Percentiles rank a stretch among this genome's conserved stretches.
Evolutionary conservation across 1,284 basidiomycete genomes (phyloP).

Genomic region (Trichosporon inkin): DNA sequence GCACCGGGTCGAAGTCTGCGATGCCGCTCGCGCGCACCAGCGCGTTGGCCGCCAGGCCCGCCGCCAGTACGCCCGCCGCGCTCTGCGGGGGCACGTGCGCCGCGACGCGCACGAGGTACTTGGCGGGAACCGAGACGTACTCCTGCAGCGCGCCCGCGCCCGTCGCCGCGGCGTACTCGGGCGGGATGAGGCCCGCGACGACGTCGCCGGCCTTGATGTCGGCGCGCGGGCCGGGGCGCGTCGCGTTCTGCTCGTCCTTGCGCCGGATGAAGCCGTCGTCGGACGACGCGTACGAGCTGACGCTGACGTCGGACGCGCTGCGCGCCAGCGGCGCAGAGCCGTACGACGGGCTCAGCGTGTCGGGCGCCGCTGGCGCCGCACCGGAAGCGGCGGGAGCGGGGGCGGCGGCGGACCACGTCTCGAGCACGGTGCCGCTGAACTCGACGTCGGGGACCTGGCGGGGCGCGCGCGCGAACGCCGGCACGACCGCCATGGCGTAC

Average conservation of each 20-base stretch:
- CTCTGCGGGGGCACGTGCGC: not conserved
- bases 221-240: not conserved
- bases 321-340: not conserved
- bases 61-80: not conserved
- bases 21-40: slow-evolving; percentile 7
- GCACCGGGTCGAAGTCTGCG: not conserved
- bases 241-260: not conserved
- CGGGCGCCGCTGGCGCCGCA: too few species aligned
- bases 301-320: not conserved
- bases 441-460: slow-evolving; percentile 16
- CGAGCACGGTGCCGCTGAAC: slow-evolving; percentile 15
- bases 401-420: slow-evolving; percentile 14
- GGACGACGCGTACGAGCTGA: too few species aligned
- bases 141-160: slow-evolving; percentile 18
- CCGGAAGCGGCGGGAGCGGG: not conserved
- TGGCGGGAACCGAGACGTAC: slow-evolving; percentile 10
- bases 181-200: slow-evolving; percentile 15
- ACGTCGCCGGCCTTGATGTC: slow-evolving; percentile 13
- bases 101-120: slow-evolving; percentile 11
- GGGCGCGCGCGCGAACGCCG: not conserved
- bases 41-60: slow-evolving; percentile 15
- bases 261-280: not conserved
- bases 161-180: not conserved
- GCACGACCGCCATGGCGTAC: slow-evolving; percentile 14
- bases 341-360: too few species aligned